Percentiles rank a stretch among this genome's conserved stretches.
Conservation (phyloP, 2,329 filamentous ascomycete species). For the Dactylellina leptospora region DNA sequence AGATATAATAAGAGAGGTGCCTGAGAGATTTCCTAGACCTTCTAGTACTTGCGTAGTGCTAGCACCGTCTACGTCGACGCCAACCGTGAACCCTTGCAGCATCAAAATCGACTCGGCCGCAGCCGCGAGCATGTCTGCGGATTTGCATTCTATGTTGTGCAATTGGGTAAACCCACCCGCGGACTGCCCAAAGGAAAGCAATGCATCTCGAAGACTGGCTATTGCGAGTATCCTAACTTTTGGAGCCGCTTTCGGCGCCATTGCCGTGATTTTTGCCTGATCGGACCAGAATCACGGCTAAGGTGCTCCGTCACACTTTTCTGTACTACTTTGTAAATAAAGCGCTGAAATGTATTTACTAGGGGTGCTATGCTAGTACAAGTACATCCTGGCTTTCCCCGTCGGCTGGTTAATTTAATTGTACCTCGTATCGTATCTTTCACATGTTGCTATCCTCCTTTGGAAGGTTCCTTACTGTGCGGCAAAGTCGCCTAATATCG, state of each 20-base stretch:
- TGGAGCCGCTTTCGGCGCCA: conserved; percentile 18
- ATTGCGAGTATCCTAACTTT: conserved; percentile 30
- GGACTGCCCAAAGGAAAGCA: conserved; percentile 52
- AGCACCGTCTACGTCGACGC: conserved; percentile 20
- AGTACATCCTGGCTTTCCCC: too few species aligned
- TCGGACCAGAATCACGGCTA: too few species aligned
- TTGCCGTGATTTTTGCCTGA: conserved; percentile 50
- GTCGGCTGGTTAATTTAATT: conserved; percentile 7
- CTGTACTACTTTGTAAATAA: too few species aligned
- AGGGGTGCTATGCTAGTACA: too few species aligned
- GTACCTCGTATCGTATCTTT: too few species aligned
- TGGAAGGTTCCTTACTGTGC: too few species aligned
- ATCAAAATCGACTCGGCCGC: conserved; percentile 52
- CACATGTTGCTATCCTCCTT: not conserved
- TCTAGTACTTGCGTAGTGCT: conserved; percentile 19
- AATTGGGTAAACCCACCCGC: conserved; percentile 34
- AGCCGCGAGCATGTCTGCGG: conserved; percentile 54
- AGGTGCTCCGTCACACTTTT: too few species aligned
- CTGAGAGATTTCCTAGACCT: not conserved
- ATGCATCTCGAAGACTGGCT: conserved; percentile 16
- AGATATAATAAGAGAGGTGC: conserved; percentile 1
- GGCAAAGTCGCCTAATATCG: conserved; percentile 6
- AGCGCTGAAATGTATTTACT: too few species aligned
- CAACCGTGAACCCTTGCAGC: conserved; percentile 52
- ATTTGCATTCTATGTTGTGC: conserved; percentile 8